phyloP scores from a whole-genome alignment of 805 yeast species.

The Kodamaea kakaduensis region DNA sequence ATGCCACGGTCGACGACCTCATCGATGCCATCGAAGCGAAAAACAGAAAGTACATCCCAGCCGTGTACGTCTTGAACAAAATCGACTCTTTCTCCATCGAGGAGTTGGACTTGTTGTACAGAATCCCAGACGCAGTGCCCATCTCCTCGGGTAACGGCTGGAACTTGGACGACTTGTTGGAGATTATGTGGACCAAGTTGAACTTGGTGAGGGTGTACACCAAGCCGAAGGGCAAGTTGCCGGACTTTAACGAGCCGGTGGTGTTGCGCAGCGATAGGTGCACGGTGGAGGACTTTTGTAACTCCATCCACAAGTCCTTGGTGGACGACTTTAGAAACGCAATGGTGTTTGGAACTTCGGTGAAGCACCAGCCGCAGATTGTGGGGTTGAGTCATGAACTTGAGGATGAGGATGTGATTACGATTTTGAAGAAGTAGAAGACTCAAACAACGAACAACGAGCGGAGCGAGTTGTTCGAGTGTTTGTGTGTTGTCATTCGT shows the following conservation, averaged over 20 bases:
- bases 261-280: constrained; percentile 80
- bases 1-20: constrained; percentile 94
- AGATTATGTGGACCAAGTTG: constrained; percentile 91
- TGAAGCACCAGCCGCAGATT: constrained; percentile 95
- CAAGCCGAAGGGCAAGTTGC: constrained; percentile 90
- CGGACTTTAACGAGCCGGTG: constrained; percentile 94
- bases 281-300: constrained; percentile 93
- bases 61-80: constrained; percentile 89
- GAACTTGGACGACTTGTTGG: constrained; percentile 93
- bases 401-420: constrained; percentile 96
- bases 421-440: constrained; percentile 70
- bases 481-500: no score
- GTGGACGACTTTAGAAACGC: constrained; percentile 94
- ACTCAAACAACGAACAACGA: no score
- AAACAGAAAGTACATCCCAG: constrained; percentile 91
- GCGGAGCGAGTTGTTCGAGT: no score
- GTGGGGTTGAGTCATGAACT: constrained; percentile 83
- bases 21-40: constrained; percentile 91
- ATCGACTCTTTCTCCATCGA: constrained; percentile 93
- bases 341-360: constrained; percentile 88
- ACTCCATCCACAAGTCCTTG: constrained; percentile 89
- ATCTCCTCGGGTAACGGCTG: constrained; percentile 94
- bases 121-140: constrained; percentile 96
- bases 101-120: constrained; percentile 83
- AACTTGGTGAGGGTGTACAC: constrained; percentile 94